These are phyloP conservation scores for Zea luxurians DNA, from an alignment of 176 grass and related monocot genomes.

Conservation along the genomic window DNA sequence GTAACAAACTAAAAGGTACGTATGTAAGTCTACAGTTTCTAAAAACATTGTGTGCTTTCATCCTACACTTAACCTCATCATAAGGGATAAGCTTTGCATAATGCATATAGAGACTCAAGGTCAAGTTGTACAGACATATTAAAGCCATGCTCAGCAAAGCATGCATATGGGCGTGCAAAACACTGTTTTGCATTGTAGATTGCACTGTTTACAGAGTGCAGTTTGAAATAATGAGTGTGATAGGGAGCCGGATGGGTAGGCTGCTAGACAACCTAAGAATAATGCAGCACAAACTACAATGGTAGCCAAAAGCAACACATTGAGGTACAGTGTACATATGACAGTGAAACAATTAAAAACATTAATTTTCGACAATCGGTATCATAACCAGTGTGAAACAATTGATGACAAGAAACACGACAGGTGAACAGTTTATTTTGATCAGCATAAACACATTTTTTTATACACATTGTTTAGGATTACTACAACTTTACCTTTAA, in stretches of 20 bases:
- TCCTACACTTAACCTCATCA: neutral
- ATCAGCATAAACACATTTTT: constrained; percentile 9
- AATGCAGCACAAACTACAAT: neutral
- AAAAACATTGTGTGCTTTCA: neutral
- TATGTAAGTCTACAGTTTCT: constrained; percentile 8
- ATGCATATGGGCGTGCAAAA: too few species aligned
- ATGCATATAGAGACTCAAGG: constrained; percentile 2
- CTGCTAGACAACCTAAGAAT: too few species aligned
- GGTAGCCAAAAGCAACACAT: neutral
- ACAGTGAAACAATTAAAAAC: constrained; percentile 1
- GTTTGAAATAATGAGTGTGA: too few species aligned
- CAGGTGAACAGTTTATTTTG: constrained; percentile 9
- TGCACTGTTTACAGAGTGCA: too few species aligned
- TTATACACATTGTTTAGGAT: neutral
- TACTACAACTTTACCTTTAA: constrained; percentile 60
- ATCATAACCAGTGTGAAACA: constrained; percentile 16
- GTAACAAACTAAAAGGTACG: constrained; percentile 4
- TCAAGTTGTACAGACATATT: neutral
- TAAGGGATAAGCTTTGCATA: constrained; percentile 19
- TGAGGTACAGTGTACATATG: neutral
- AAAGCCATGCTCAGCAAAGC: too few species aligned
- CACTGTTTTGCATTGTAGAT: too few species aligned
- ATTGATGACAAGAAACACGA: constrained; percentile 28
- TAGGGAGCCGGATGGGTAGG: too few species aligned
- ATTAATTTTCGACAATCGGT: constrained; percentile 2